Evolutionary conservation across 2,329 filamentous ascomycete species (phyloP).

Genomic region (Aspergillus sp.): DNA sequence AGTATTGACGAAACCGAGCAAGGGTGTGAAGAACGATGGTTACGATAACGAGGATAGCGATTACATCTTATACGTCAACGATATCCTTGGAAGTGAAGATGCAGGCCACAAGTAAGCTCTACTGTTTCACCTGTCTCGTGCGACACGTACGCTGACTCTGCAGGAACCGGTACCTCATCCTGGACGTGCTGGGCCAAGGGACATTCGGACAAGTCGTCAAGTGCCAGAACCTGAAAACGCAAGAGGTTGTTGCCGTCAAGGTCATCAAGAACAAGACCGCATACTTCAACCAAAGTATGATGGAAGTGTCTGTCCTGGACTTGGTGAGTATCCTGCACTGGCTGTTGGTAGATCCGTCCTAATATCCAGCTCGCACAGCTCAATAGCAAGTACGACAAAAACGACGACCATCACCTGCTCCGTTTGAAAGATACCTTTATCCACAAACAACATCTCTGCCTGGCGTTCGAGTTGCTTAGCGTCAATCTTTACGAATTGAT

Average conservation of each 20-base stretch:
- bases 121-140: not conserved
- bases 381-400: slow-evolving; percentile 98
- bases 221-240: slow-evolving; percentile 95
- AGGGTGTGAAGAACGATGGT: slow-evolving; percentile 95
- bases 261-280: slow-evolving; percentile 98
- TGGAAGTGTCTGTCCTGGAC: slow-evolving; percentile 97
- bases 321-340: slow-evolving; percentile 53
- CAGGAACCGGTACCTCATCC: slow-evolving; percentile 90
- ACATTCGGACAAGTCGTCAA: slow-evolving; percentile 99
- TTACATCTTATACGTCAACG: slow-evolving; percentile 98
- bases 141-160: slow-evolving; percentile 7
- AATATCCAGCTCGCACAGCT: slow-evolving; percentile 50
- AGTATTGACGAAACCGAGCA: slow-evolving; percentile 96
- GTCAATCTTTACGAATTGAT: slow-evolving; percentile 98
- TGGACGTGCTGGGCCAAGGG: slow-evolving; percentile 93
- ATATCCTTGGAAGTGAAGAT: slow-evolving; percentile 95
- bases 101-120: slow-evolving; percentile 81
- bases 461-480: slow-evolving; percentile 92
- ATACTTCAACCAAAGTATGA: slow-evolving; percentile 99
- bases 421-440: slow-evolving; percentile 97
- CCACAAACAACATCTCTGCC: slow-evolving; percentile 89
- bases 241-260: slow-evolving; percentile 97
- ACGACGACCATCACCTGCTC: slow-evolving; percentile 93
- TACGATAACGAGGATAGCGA: slow-evolving; percentile 99
- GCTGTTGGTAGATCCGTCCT: slow-evolving; percentile 9